Percentiles rank a stretch among this genome's conserved stretches.
These are phyloP conservation scores for Fusarium sp. DNA, from an alignment of 2,329 filamentous ascomycete genomes.

Conservation along the genomic window DNA sequence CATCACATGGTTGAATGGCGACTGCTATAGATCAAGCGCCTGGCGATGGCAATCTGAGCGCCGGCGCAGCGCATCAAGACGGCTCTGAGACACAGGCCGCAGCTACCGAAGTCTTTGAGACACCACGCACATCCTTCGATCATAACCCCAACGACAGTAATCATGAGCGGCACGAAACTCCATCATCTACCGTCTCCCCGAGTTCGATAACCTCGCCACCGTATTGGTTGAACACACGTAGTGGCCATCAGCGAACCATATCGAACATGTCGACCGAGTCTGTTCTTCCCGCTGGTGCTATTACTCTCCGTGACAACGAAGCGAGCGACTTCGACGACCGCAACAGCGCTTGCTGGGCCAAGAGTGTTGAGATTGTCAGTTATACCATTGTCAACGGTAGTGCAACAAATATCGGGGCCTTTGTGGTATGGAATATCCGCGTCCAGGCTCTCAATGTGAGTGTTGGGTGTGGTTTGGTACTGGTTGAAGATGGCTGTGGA, in stretches of 20 bases:
- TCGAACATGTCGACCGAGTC: constrained; percentile 64
- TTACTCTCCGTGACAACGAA: constrained; percentile 73
- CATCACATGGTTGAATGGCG: constrained; percentile 52
- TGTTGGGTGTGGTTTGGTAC: neutral
- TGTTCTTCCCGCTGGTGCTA: constrained; percentile 64
- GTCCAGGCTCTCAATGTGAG: constrained; percentile 85
- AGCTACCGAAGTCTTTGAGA: constrained; percentile 43
- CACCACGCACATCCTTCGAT: constrained; percentile 46
- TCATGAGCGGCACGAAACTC: constrained; percentile 29
- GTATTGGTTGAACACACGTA: constrained; percentile 57
- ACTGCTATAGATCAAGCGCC: constrained; percentile 48
- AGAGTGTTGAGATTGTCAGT: constrained; percentile 70
- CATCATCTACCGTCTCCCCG: constrained; percentile 45
- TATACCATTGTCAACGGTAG: constrained; percentile 69
- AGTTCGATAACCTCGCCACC: constrained; percentile 56
- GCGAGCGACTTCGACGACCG: constrained; percentile 62
- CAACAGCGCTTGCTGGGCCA: constrained; percentile 73
- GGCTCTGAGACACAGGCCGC: constrained; percentile 36
- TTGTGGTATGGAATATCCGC: constrained; percentile 93
- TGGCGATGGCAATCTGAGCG: constrained; percentile 38
- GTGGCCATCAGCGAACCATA: constrained; percentile 52
- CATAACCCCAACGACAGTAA: constrained; percentile 29
- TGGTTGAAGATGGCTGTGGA: constrained; percentile 16
- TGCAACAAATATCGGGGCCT: constrained; percentile 78
- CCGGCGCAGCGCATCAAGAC: constrained; percentile 30